phyloP scores from a whole-genome alignment of 164 flowering plant genomes.

The Tetracentron sinense region DNA sequence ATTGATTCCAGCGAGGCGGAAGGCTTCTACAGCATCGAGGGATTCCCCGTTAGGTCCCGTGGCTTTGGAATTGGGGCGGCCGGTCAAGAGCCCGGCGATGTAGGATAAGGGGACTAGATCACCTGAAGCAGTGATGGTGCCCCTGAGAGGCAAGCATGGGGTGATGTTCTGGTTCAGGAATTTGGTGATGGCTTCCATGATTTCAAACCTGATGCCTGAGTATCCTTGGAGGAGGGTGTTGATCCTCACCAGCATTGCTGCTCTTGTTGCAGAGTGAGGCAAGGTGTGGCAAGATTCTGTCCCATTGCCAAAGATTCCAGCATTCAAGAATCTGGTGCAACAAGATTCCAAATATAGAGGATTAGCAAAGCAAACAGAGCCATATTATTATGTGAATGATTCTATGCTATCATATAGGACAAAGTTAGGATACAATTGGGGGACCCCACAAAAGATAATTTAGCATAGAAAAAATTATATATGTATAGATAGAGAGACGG shows the following conservation, averaged over 20 bases:
- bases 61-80: constrained; percentile 31
- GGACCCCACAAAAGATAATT: too few species aligned
- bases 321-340: constrained; percentile 33
- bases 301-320: constrained; percentile 31
- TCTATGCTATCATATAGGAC: too few species aligned
- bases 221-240: constrained; percentile 37
- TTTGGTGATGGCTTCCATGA: constrained; percentile 28
- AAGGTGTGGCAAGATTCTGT: constrained; percentile 26
- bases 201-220: constrained; percentile 33
- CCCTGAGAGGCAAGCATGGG: constrained; percentile 31
- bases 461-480: too few species aligned
- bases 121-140: constrained; percentile 33
- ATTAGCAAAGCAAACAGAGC: too few species aligned
- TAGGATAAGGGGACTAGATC: constrained; percentile 34
- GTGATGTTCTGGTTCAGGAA: constrained; percentile 30
- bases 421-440: too few species aligned
- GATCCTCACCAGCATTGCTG: constrained; percentile 33
- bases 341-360: too few species aligned
- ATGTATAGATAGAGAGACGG: too few species aligned
- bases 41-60: constrained; percentile 22
- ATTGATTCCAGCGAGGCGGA: constrained; percentile 20
- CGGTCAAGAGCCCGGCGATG: constrained; percentile 31
- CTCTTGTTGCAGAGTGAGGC: constrained; percentile 28
- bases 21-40: constrained; percentile 24
- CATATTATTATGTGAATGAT: too few species aligned